Base-by-base conservation (phyloP, 768 basidiomycete genomes). In the Lentinula sp. region DNA sequence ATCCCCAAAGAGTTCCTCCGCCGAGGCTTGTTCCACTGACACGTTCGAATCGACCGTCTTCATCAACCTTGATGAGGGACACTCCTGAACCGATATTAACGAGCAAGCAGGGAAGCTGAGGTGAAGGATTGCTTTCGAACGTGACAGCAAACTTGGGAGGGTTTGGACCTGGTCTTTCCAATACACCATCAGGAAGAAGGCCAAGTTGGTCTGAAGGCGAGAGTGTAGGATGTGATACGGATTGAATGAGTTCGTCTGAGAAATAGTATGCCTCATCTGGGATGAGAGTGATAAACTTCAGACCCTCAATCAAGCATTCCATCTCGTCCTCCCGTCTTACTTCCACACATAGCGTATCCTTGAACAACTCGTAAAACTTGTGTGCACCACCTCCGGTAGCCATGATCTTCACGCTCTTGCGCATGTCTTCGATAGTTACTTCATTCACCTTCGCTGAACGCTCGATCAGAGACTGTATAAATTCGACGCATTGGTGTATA, bases 31-130 rank as follows among this genome's bases (percentile, higher is more conserved):
- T 99, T 31, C 97, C 97, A 66, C 92, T 95, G 50, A 99, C 91
- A 68, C 97, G 89, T 78, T 99, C 97, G 70, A 91, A 98, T 63
- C 80, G 86, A 9, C 96, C 97, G 71, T 97, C 93, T 64, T 91
- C 93, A 68, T 98, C 95, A 1, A 98, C 92, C 75, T 91, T 95
- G 80, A 99, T 94, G 69, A 99, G 91, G 45, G 93, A 95, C 28
- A 99, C 97, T 49, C 97, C 97, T 40, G 92, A 95, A 11, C 97
- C 97, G 62, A 99, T 98, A 74, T 99, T 99, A 65, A 98, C 97
- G 48, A 99, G 84, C 68, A 99, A 72, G 71, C 96, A 99, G 1
- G 97, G 97, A 61, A 98, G 81, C 68, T 97, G 94, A 1, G 95
- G 89, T 37, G 86, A 84, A 21, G 91, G 91, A 62, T 87, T 79